phyloP scores from a whole-genome alignment of 345 rosid species.

The Brassica nigra region DNA sequence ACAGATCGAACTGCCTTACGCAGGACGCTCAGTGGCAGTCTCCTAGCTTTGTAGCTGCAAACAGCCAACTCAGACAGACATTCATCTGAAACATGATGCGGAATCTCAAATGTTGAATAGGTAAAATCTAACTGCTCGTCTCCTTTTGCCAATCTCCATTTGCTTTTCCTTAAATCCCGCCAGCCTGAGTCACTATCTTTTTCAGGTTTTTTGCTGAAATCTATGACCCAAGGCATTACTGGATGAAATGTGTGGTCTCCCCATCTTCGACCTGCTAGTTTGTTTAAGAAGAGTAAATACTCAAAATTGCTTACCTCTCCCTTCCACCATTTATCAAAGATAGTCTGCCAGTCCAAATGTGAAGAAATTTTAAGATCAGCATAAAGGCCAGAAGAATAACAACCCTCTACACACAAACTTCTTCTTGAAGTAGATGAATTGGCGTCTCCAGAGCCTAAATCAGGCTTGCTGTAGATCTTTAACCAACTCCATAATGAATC shows the following conservation, averaged over 20 bases:
- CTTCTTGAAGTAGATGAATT: conserved; percentile 36
- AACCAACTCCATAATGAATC: conserved; percentile 79
- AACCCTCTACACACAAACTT: conserved; percentile 51
- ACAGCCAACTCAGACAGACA: conserved; percentile 97
- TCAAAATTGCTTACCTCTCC: conserved; percentile 91
- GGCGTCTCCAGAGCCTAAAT: conserved; percentile 34
- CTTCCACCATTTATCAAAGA: conserved; percentile 78
- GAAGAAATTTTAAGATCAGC: conserved; percentile 64
- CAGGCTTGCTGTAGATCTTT: conserved; percentile 47
- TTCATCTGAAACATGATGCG: conserved; percentile 97
- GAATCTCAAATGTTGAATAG: conserved; percentile 82
- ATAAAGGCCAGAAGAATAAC: conserved; percentile 59
- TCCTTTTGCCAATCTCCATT: conserved; percentile 97
- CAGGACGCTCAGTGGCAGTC: conserved; percentile 84
- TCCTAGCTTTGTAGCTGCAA: conserved; percentile 97
- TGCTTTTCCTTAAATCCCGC: conserved; percentile 93
- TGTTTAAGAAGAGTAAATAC: conserved; percentile 77
- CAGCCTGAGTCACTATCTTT: conserved; percentile 75
- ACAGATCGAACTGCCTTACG: conserved; percentile 90
- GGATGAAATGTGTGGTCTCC: conserved; percentile 92
- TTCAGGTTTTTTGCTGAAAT: conserved; percentile 78
- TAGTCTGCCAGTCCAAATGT: conserved; percentile 62
- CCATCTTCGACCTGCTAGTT: conserved; percentile 93
- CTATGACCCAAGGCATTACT: conserved; percentile 96
- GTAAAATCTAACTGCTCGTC: conserved; percentile 97